phyloP scores from a whole-genome alignment of 2,329 filamentous ascomycete genomes.

The Cladorrhinum sp. region DNA sequence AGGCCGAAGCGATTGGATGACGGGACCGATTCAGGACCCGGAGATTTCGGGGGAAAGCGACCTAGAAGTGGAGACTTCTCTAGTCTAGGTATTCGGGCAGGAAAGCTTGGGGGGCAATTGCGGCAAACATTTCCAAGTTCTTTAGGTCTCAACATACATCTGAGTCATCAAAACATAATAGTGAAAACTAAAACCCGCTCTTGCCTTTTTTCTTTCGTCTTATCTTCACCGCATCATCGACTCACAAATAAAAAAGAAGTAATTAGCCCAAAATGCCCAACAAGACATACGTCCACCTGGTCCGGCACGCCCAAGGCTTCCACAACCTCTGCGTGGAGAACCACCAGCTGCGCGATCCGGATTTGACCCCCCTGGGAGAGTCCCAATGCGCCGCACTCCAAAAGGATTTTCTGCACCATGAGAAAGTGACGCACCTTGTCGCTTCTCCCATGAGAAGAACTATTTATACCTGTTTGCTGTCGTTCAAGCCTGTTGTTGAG shows the following conservation, averaged over 20 bases:
- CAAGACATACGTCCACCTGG: conserved; percentile 56
- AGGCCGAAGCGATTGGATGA: not conserved
- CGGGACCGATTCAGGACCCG: not conserved
- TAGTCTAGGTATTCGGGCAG: not conserved
- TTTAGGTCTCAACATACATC: too few species aligned
- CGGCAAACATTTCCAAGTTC: too few species aligned
- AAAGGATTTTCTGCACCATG: conserved; percentile 61
- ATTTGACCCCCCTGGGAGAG: conserved; percentile 72
- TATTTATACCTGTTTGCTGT: conserved; percentile 69
- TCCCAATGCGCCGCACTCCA: conserved; percentile 67
- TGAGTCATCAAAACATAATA: too few species aligned
- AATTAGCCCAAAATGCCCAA: conserved; percentile 7
- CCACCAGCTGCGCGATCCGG: conserved; percentile 71
- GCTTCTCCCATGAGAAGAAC: conserved; percentile 80
- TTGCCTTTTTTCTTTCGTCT: not conserved
- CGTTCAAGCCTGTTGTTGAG: conserved; percentile 59
- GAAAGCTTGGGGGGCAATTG: too few species aligned
- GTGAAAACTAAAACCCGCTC: too few species aligned
- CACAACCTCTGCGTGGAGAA: conserved; percentile 75
- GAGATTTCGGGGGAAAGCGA: not conserved
- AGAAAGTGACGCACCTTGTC: conserved; percentile 64
- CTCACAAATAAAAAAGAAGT: too few species aligned
- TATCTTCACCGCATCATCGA: too few species aligned
- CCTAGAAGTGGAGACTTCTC: not conserved
- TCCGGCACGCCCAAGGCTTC: conserved; percentile 73